Percentiles rank a stretch among this genome's conserved stretches.
Evolutionary conservation across 2,329 filamentous ascomycete species (phyloP).

Genomic region (Rasamsonia emersonii): DNA sequence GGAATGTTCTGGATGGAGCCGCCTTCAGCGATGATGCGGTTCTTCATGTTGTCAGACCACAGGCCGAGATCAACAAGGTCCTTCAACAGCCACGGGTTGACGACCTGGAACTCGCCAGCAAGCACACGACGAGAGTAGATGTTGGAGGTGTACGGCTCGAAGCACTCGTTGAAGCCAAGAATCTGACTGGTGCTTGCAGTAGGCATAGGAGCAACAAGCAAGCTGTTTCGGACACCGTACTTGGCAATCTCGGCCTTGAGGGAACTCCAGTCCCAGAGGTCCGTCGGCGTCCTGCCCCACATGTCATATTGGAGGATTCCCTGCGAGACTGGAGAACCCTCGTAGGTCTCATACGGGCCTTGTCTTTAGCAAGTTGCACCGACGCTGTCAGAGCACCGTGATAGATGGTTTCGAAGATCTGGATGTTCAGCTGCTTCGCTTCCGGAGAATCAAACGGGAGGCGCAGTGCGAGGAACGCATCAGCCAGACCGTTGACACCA

Average conservation of each 20-base stretch:
- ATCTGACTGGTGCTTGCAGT: slow-evolving; percentile 97
- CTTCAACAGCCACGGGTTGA: slow-evolving; percentile 98
- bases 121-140: slow-evolving; percentile 98
- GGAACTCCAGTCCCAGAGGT: slow-evolving; percentile 91
- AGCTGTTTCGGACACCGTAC: slow-evolving; percentile 88
- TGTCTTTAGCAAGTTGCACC: slow-evolving; percentile 74
- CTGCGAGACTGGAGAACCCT: slow-evolving; percentile 88
- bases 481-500: slow-evolving; percentile 94
- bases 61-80: slow-evolving; percentile 95
- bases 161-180: slow-evolving; percentile 98
- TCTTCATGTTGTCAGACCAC: slow-evolving; percentile 99
- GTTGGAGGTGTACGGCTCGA: slow-evolving; percentile 99
- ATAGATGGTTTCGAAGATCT: slow-evolving; percentile 99
- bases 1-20: slow-evolving; percentile 95
- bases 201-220: slow-evolving; percentile 94
- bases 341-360: slow-evolving; percentile 81
- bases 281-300: slow-evolving; percentile 89
- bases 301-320: slow-evolving; percentile 97
- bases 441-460: slow-evolving; percentile 95
- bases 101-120: slow-evolving; percentile 97
- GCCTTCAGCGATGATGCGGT: slow-evolving; percentile 95
- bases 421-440: slow-evolving; percentile 86
- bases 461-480: slow-evolving; percentile 93
- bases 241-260: slow-evolving; percentile 88
- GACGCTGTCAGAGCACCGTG: slow-evolving; percentile 89